Evolutionary conservation across 257 asterid genomes (phyloP), one percentile per base, ranked within the genome.

Genomic region (Apocynum venetum): DNA sequence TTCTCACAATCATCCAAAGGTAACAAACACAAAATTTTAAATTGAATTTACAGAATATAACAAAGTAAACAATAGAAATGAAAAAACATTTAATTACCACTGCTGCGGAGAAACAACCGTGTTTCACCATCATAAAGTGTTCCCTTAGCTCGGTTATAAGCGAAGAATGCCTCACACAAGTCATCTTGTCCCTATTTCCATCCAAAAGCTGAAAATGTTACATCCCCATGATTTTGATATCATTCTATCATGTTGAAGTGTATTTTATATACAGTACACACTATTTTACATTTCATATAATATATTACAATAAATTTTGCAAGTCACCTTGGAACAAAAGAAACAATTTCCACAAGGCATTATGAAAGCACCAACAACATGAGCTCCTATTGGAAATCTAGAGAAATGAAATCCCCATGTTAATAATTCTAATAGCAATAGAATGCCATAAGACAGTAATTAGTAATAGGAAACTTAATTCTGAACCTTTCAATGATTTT

Each of bases 121-220:
- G 99, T 95, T 89, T 95, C 93, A 57, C 99, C 99, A 81, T 95
- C 99, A 85, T 95, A 95, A 76, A 95, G 97, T 57, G 98, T 93
- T 78, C 99, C 99, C 85, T 93, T 95, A 0, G 98, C 99, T 86
- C 98, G 93, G 79, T 95, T 95, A 80, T 93, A 91, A 53, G 93
- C 94, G 76, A 95, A 95, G 87, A 95, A 95, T 13, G 87, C 81
- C 89, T 95, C 99, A 36, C 99, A 95, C 66, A 95, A 87, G 81
- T 95, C 99, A 86, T 95, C 99, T 83, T 95, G 97, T 76, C 99
- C 99, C 97, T 95, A 90, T 85, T 84, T 75, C 61, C 82, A 87
- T 80, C 63, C 79, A 76, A 88, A 82, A 60, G 70, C 38, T 53
- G 73, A 13, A 35, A 65, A 73, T 38, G 53, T 31, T 51, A 63